These are phyloP conservation scores for Aristolochia contorta DNA, from an alignment of 164 flowering plant genomes.

Conservation along the genomic window DNA sequence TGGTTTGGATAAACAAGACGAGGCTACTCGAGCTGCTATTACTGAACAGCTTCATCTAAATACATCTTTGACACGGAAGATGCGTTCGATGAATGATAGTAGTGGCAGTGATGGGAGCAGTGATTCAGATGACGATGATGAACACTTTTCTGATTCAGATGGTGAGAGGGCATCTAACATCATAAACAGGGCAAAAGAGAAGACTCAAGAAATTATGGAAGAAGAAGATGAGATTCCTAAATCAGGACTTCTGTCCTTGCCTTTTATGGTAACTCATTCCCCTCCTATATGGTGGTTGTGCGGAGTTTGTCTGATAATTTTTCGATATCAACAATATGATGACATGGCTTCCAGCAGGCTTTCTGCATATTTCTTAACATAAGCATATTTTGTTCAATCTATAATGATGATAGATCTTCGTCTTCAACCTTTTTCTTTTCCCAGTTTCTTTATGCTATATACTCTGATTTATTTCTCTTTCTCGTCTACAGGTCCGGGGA, in stretches of 20 bases:
- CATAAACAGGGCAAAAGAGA: slow-evolving; percentile 56
- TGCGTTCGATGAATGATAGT: slow-evolving; percentile 59
- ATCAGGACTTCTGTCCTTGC: slow-evolving; percentile 71
- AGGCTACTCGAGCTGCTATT: slow-evolving; percentile 80
- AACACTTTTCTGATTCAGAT: slow-evolving; percentile 28
- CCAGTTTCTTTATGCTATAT: neutral
- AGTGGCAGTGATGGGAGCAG: slow-evolving; percentile 64
- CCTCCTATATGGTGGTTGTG: neutral
- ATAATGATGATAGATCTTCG: too few relatives aligned
- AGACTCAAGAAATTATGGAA: slow-evolving; percentile 45
- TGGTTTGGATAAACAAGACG: slow-evolving; percentile 74
- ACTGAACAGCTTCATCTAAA: slow-evolving; percentile 71
- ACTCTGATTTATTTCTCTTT: slow-evolving; percentile 1
- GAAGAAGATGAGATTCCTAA: slow-evolving; percentile 57
- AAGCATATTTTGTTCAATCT: too few relatives aligned
- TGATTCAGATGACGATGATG: slow-evolving; percentile 49
- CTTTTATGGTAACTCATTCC: slow-evolving; percentile 62
- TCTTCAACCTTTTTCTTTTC: neutral
- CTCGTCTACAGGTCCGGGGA: slow-evolving; percentile 51
- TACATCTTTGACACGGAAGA: slow-evolving; percentile 68
- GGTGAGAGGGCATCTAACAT: slow-evolving; percentile 36
- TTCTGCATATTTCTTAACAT: too few relatives aligned
- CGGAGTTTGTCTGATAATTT: too few relatives aligned
- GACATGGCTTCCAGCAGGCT: too few relatives aligned
- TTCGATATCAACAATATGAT: too few relatives aligned